Evolutionary conservation across 139 green algal genomes (phyloP).

Genomic region (Medakamo hakoo): DNA sequence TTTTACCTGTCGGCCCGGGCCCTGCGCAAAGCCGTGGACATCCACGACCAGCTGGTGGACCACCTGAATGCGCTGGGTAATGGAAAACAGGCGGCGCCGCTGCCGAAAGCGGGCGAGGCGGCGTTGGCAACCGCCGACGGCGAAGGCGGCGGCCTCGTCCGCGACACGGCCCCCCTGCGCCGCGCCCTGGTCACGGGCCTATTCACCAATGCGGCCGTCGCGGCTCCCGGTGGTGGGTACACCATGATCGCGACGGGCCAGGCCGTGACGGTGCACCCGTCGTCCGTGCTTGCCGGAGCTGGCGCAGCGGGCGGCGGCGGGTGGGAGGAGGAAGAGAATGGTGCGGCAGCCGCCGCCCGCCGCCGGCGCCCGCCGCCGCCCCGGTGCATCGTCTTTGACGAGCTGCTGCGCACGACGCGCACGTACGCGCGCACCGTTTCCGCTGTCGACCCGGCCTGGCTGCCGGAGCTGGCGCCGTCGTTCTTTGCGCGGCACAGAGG

Average conservation of each 20-base stretch:
- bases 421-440: constrained; percentile 50
- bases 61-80: constrained; percentile 23
- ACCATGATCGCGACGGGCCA: constrained; percentile 48
- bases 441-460: constrained; percentile 48
- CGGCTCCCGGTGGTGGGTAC: constrained; percentile 50
- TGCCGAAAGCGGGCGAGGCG: background rate
- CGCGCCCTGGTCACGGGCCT: constrained; percentile 47
- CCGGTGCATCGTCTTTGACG: constrained; percentile 63
- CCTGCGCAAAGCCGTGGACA: constrained; percentile 54
- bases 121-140: too few relatives aligned
- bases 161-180: constrained; percentile 32
- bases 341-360: too few relatives aligned
- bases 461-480: constrained; percentile 54
- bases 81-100: background rate
- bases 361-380: constrained; percentile 28
- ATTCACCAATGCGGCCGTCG: constrained; percentile 57
- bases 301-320: too few relatives aligned
- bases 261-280: constrained; percentile 63
- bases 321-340: too few relatives aligned
- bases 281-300: constrained; percentile 49
- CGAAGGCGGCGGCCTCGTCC: too few relatives aligned
- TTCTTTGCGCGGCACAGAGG: constrained; percentile 30
- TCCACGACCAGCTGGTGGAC: constrained; percentile 46
- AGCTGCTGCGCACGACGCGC: constrained; percentile 56
- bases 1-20: constrained; percentile 30